Base-by-base conservation (phyloP, 495 filamentous ascomycete species). In the Podospora sp. region DNA sequence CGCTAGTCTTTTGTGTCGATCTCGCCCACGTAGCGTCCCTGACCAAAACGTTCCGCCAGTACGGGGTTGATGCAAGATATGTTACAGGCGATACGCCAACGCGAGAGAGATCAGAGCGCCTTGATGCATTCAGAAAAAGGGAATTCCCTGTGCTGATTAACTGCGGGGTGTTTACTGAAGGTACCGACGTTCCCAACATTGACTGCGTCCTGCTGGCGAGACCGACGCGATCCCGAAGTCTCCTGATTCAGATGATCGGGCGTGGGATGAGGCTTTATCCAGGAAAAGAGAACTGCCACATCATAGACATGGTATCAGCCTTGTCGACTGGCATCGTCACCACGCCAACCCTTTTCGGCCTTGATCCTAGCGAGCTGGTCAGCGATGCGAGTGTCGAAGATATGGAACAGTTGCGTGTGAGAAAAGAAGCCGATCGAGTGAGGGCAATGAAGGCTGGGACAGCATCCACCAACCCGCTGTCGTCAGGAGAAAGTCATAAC, bases 191-290 rank as follows among this genome's bases (percentile, higher is more conserved):
- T 20, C 95, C 95, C 4, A 98, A 98, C 74, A 92, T 98, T 65
- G 95, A 99, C 75, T 98, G 95, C 66, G 85, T 99, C 11, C 73
- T 99, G 14, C 82, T 99, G 50, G 94, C 92, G 6, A 81, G 96
- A 36, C 95, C 95, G 3, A 99, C 95, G 9, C 87, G 88, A 63
- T 98, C 95, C 18, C 87, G 90, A 22, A 97, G 97, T 69, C 82
- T 99, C 8, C 83, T 99, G 2, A 88, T 97, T 5, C 95, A 99
- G 75, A 99, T 99, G 95, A 96, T 99, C 58, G 95, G 95, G 0
- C 88, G 95, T 67, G 95, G 95, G 0, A 90, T 98, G 85, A 88
- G 95, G 36, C 78, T 97, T 33, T 83, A 90, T 72, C 82, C 89
- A 2, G 90, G 84, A 0, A 99, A 99, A 74, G 76, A 88, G 50